A percentile compares a stretch with the other conserved stretches of the same genome.
Conservation (phyloP, 345 rosid species). For the Nephelium lappaceum region DNA sequence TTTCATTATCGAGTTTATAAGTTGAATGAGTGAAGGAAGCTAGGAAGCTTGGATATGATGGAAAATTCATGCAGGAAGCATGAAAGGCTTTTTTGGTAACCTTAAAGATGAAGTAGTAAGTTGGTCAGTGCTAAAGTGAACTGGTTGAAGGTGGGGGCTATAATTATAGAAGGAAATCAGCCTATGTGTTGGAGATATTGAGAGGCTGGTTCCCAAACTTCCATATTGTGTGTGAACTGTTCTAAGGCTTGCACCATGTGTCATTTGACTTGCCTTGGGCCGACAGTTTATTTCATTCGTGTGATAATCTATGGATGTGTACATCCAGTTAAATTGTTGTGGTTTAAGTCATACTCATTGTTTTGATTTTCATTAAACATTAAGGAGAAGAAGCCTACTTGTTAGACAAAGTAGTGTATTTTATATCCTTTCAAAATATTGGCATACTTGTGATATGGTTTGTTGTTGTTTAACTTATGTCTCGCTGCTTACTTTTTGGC, state of each 20-base stretch:
- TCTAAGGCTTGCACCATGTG: not conserved
- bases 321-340: not conserved
- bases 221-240: not conserved
- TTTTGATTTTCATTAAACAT: not conserved
- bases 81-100: not conserved
- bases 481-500: conserved; percentile 25
- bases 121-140: not conserved
- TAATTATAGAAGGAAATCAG: not conserved
- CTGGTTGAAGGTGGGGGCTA: not conserved
- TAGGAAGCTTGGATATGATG: not conserved
- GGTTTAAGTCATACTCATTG: not conserved
- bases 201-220: not conserved
- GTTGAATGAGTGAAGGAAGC: not conserved
- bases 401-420: not conserved
- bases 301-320: not conserved
- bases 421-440: not conserved
- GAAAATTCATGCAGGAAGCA: not conserved
- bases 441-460: not conserved
- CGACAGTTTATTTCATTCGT: not conserved
- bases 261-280: not conserved
- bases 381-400: not conserved
- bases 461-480: not conserved
- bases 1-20: not conserved
- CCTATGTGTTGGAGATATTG: not conserved
- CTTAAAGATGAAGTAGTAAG: not conserved